These are phyloP conservation scores for Pleurotus cornucopiae DNA, from an alignment of 768 basidiomycete genomes.

Conservation along the genomic window DNA sequence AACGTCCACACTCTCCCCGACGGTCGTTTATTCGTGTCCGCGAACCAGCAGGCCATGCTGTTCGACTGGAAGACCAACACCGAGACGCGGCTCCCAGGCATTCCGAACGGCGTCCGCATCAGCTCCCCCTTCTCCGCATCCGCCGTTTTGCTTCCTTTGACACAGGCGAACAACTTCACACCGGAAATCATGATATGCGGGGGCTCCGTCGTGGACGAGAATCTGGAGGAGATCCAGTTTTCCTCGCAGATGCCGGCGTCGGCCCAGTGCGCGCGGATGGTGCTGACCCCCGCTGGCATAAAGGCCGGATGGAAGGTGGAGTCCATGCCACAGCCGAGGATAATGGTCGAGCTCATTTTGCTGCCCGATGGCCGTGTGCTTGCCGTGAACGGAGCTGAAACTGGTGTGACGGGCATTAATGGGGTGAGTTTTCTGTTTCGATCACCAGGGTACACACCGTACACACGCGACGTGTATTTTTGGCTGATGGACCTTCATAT, in stretches of 20 bases:
- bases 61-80: constrained; percentile 34
- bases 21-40: constrained; percentile 37
- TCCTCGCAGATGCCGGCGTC: constrained; percentile 35
- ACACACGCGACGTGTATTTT: not conserved
- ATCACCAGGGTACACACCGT: no score
- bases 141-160: constrained; percentile 31
- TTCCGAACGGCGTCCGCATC: constrained; percentile 40
- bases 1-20: constrained; percentile 34
- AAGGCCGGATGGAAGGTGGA: constrained; percentile 42
- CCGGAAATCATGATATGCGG: constrained; percentile 46
- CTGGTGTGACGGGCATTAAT: constrained; percentile 35
- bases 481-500: no score
- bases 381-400: constrained; percentile 38
- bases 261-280: constrained; percentile 37
- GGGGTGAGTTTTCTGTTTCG: constrained; percentile 19
- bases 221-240: constrained; percentile 20
- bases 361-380: constrained; percentile 37
- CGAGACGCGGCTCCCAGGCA: constrained; percentile 33
- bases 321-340: constrained; percentile 35
- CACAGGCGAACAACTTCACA: constrained; percentile 31
- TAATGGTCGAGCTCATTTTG: constrained; percentile 32
- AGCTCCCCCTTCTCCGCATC: constrained; percentile 36
- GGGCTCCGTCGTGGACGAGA: constrained; percentile 31
- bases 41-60: constrained; percentile 37
- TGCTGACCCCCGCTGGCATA: constrained; percentile 37